Conservation (phyloP, 2,329 filamentous ascomycete species). For the Monilinia aucupariae region DNA sequence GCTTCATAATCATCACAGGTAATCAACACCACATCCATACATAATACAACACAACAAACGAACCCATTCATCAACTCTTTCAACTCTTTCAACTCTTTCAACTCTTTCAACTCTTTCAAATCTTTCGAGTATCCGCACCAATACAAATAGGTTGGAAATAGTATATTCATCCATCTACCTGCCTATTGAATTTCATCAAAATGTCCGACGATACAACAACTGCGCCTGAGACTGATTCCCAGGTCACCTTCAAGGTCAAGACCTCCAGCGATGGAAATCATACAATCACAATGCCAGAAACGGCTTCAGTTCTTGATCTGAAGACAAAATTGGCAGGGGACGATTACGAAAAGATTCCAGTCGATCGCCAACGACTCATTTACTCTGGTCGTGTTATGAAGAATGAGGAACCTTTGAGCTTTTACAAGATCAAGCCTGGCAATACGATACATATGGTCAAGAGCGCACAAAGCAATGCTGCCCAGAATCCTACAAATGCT, state of each 20-base stretch:
- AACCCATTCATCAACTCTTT: not conserved
- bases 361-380: conserved; percentile 88
- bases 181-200: conserved; percentile 18
- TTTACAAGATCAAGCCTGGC: conserved; percentile 92
- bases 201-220: conserved; percentile 54
- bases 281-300: conserved; percentile 70
- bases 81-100: not conserved
- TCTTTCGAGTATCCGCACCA: too few relatives aligned
- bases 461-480: conserved; percentile 69
- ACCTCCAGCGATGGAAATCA: conserved; percentile 87
- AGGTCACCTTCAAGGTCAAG: conserved; percentile 95
- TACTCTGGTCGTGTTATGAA: conserved; percentile 97
- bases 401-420: conserved; percentile 77
- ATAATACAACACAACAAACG: not conserved
- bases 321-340: conserved; percentile 79
- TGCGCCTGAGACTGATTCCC: conserved; percentile 54
- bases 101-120: not conserved
- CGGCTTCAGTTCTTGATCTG: conserved; percentile 74
- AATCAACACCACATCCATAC: too few relatives aligned
- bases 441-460: conserved; percentile 97
- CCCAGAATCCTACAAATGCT: conserved; percentile 45
- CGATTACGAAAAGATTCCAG: conserved; percentile 80
- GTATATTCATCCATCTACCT: not conserved
- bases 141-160: too few relatives aligned
- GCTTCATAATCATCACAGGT: too few relatives aligned